Evolutionary conservation across 805 yeast species (phyloP).

Genomic region (Yamadazyma akitaensis): DNA sequence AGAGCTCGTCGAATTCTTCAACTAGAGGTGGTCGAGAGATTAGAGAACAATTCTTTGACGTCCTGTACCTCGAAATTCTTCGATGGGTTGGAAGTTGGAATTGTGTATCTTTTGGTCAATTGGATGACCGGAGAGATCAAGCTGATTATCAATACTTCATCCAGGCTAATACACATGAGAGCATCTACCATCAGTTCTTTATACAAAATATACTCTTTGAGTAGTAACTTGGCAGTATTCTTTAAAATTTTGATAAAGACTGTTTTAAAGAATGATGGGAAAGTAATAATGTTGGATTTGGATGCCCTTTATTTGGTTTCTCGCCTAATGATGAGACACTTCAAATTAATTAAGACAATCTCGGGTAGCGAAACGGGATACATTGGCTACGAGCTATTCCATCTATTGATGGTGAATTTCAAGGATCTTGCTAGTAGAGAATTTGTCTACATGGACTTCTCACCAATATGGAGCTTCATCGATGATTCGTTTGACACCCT

Average conservation of each 20-base stretch:
- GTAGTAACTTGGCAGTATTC: slow-evolving; percentile 41
- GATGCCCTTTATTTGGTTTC: slow-evolving; percentile 39
- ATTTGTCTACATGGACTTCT: slow-evolving; percentile 30
- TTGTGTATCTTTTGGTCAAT: slow-evolving; percentile 44
- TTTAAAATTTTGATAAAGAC: slow-evolving; percentile 33
- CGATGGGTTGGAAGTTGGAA: slow-evolving; percentile 34
- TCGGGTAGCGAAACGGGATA: slow-evolving; percentile 29
- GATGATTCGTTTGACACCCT: slow-evolving; percentile 6
- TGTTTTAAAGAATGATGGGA: slow-evolving; percentile 37
- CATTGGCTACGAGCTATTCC: slow-evolving; percentile 35
- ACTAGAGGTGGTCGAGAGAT: slow-evolving; percentile 29
- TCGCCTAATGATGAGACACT: slow-evolving; percentile 29
- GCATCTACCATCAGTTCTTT: slow-evolving; percentile 28
- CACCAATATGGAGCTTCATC: slow-evolving; percentile 34
- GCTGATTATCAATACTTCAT: slow-evolving; percentile 28
- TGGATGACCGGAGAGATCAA: slow-evolving; percentile 47
- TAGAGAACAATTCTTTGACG: slow-evolving; percentile 21
- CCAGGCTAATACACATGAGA: slow-evolving; percentile 34
- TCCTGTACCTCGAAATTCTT: slow-evolving; percentile 11
- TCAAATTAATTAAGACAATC: slow-evolving; percentile 31
- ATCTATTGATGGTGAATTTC: slow-evolving; percentile 29
- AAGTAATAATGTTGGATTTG: slow-evolving; percentile 37
- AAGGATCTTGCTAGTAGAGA: slow-evolving; percentile 35
- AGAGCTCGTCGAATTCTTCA: slow-evolving; percentile 32
- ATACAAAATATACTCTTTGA: slow-evolving; percentile 32